Conservation (phyloP, 176 grass and related monocot genomes). For the Musa beccarii region DNA sequence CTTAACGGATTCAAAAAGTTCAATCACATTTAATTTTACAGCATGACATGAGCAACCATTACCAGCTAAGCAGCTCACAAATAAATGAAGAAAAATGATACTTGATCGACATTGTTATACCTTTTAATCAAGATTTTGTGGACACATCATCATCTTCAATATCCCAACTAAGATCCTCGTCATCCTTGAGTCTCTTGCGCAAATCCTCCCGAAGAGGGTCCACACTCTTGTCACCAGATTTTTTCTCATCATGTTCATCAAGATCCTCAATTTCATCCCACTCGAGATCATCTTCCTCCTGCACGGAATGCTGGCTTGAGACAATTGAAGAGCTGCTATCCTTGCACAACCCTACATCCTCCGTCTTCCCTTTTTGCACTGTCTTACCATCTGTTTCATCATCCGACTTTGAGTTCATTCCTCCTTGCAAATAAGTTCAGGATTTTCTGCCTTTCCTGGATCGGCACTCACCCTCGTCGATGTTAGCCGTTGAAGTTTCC, state of each 20-base stretch:
- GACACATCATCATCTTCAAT: constrained; percentile 75
- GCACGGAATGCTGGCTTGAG: constrained; percentile 33
- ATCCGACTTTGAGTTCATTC: constrained; percentile 4
- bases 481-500: constrained; percentile 28
- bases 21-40: too few relatives aligned
- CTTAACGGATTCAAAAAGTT: too few relatives aligned
- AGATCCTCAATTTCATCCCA: constrained; percentile 99
- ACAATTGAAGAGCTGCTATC: constrained; percentile 39
- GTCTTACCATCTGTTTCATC: background rate
- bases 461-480: constrained; percentile 11
- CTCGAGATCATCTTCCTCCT: constrained; percentile 50
- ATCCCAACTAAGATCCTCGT: constrained; percentile 97
- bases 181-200: constrained; percentile 69
- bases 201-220: constrained; percentile 54
- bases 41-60: too few relatives aligned
- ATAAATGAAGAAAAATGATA: too few relatives aligned
- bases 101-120: background rate
- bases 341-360: constrained; percentile 21
- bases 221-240: constrained; percentile 13
- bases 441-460: constrained; percentile 4
- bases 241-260: constrained; percentile 62
- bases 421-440: background rate
- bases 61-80: too few relatives aligned
- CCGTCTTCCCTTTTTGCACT: constrained; percentile 1
- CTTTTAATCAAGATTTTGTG: background rate